Evolutionary conservation across 441 rosid genomes (phyloP).

Genomic region (Gossypium lobatum): DNA sequence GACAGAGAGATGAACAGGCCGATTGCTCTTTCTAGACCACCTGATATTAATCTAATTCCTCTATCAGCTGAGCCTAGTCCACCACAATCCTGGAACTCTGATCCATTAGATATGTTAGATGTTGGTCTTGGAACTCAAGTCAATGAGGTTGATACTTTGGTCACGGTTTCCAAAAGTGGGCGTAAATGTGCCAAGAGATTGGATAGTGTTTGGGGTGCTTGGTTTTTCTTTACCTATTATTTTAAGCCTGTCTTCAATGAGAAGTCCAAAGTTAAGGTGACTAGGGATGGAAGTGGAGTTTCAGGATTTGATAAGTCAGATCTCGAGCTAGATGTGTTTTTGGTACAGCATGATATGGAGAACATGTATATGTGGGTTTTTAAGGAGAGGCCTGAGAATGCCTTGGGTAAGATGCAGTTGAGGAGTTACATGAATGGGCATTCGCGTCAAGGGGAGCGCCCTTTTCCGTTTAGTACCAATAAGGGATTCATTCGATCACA

Average conservation of each 20-base stretch:
- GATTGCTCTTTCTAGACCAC: conserved; percentile 48
- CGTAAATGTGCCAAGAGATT: conserved; percentile 53
- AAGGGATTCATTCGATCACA: conserved; percentile 70
- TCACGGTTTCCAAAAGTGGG: conserved; percentile 45
- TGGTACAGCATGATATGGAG: conserved; percentile 77
- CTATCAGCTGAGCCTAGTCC: conserved; percentile 55
- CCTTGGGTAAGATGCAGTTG: conserved; percentile 66
- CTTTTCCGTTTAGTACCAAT: conserved; percentile 59
- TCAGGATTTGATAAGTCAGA: conserved; percentile 59
- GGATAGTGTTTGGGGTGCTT: conserved; percentile 71
- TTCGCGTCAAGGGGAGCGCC: conserved; percentile 60
- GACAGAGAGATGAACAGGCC: conserved; percentile 54
- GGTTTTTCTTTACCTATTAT: conserved; percentile 67
- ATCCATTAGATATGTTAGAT: conserved; percentile 49
- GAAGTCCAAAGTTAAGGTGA: conserved; percentile 53
- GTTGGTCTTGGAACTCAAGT: conserved; percentile 52
- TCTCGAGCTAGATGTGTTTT: conserved; percentile 51
- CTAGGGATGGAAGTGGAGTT: conserved; percentile 46
- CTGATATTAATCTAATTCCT: conserved; percentile 62
- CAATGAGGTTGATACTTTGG: conserved; percentile 40
- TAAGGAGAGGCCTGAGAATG: conserved; percentile 62
- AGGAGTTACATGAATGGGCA: conserved; percentile 74
- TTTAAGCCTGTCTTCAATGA: conserved; percentile 61
- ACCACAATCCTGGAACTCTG: conserved; percentile 40
- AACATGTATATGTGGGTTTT: conserved; percentile 79